Evolutionary conservation across 352 stramenopile species (phyloP), one percentile per base, ranked within the genome.

Genomic region (Phytophthora lateralis): DNA sequence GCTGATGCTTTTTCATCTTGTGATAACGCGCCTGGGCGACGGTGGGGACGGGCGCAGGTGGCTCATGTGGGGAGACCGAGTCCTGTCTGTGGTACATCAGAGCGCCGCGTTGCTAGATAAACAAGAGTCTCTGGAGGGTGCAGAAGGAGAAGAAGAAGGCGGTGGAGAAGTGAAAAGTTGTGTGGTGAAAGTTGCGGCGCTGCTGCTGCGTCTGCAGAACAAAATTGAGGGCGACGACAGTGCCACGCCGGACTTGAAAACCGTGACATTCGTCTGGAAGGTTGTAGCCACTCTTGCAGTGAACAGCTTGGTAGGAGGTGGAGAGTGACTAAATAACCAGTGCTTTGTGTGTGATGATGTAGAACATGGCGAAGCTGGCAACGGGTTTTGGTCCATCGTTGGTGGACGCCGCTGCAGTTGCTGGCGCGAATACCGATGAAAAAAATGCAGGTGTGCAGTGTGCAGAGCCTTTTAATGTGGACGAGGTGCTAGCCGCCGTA

Each of bases 231-330:
- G 20, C 48, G 21, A 34, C 29, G 55, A 71, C n/a, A 37, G 52
- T 27, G 37, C 35, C 6, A 42, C 27, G 1, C 51, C 43, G 2
- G 61, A 74, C 17, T 72, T 85, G n/a, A 79, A 81, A 49, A 57
- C 73, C 9, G 48, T 49, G 65, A 85, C 76, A 6, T 69, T 85
- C 15, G 60, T 81, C 10, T 85, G 76, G 76, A 85, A 85, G 76
- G 76, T 85, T 57, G 29, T 44, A 5, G 6, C 32, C 5, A 26
- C 3, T 54, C 12, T 48, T 48, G 11, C 42, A 34, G 2, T 43
- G 37, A 34, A 30, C 4, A 8, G 26, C 4, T 30, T 30, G 26
- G 6, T 30, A 30, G 7, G 20, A 15, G 12, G 4, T n/a, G 30
- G 21, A 35, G 10, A 2, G 8, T 21, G 49, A 10, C 30, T 37